These are phyloP conservation scores for Ustilago loliicola DNA, from an alignment of 1,284 basidiomycete species.

Conservation along the genomic window DNA sequence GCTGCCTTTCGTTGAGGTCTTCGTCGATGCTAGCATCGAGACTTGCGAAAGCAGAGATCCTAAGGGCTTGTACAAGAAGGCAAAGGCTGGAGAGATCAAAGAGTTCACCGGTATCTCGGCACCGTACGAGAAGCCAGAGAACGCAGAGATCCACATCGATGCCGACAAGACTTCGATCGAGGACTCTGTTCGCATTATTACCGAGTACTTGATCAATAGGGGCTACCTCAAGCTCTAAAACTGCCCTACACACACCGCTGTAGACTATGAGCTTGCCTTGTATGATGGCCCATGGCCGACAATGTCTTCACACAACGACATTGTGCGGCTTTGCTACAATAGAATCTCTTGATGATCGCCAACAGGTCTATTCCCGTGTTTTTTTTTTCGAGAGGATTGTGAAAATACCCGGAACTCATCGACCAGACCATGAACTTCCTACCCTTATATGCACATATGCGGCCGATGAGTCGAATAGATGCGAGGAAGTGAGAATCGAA, in stretches of 20 bases:
- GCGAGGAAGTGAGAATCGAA: no score
- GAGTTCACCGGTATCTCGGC: conserved; percentile 98
- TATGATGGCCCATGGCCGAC: no score
- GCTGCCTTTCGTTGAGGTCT: conserved; percentile 90
- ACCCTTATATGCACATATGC: no score
- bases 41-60: conserved; percentile 94
- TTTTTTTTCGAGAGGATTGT: no score
- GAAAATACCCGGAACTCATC: no score
- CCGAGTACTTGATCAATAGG: conserved; percentile 81
- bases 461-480: no score
- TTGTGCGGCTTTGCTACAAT: not conserved
- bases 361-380: not conserved
- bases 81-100: conserved; percentile 94
- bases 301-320: not conserved
- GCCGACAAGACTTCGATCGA: conserved; percentile 85
- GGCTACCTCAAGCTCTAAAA: conserved; percentile 63
- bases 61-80: conserved; percentile 98
- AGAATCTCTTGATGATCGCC: not conserved
- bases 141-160: conserved; percentile 91
- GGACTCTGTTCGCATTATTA: conserved; percentile 84
- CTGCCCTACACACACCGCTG: not conserved
- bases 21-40: conserved; percentile 88
- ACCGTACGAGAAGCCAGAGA: conserved; percentile 90
- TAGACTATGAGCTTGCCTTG: not conserved
- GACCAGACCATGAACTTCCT: no score